A percentile compares a stretch with the other conserved stretches of the same genome.
Conservation (phyloP, 2,329 filamentous ascomycete species). For the Fusarium sp. region DNA sequence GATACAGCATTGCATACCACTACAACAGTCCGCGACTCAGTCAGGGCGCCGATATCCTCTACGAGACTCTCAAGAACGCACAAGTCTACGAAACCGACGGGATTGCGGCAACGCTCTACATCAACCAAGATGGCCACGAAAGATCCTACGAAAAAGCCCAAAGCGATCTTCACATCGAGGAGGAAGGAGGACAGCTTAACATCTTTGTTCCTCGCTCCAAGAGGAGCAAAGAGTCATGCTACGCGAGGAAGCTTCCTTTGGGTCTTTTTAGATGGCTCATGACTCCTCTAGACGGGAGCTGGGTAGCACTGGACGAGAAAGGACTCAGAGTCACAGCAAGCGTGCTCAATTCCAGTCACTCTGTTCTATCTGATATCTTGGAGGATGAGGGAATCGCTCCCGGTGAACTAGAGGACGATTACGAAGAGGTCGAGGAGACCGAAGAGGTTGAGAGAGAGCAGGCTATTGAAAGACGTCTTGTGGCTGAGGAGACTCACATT, state of each 20-base stretch:
- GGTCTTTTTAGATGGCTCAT: slow-evolving; percentile 14
- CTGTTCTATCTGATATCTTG: background rate
- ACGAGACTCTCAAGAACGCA: background rate
- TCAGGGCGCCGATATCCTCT: background rate
- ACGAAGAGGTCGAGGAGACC: background rate
- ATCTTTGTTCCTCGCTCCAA: slow-evolving; percentile 8
- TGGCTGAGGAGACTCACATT: background rate
- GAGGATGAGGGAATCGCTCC: background rate
- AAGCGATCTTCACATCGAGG: slow-evolving; percentile 6
- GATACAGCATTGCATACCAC: slow-evolving; percentile 2
- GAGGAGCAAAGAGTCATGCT: slow-evolving; percentile 5
- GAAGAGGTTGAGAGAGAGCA: background rate
- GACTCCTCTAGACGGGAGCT: background rate
- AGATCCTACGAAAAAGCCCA: background rate
- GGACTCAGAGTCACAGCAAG: background rate
- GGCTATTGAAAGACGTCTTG: background rate
- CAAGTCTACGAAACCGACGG: slow-evolving; percentile 12
- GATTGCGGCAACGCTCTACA: background rate
- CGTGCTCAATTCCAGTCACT: background rate
- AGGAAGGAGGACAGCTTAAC: background rate
- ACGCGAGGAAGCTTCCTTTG: slow-evolving; percentile 5
- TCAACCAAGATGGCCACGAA: background rate
- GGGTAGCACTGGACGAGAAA: background rate
- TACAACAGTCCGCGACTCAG: background rate
- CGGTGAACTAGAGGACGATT: background rate